phyloP scores from a whole-genome alignment of 2,329 filamentous ascomycete genomes.

The Coniosporium tulheliwenetii region DNA sequence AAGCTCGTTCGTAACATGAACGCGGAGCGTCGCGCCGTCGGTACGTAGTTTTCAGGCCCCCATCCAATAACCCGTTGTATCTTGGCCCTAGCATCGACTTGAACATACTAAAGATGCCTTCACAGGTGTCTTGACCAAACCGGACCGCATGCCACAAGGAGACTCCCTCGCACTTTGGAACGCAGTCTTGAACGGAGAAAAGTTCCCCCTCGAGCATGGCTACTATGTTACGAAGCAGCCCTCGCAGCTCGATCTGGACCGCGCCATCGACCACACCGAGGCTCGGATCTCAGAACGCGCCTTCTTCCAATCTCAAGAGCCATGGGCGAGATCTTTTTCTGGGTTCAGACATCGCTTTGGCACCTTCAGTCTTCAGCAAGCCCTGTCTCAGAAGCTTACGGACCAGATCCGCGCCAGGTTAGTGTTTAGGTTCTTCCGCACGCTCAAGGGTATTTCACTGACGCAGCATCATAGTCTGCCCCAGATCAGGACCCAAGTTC shows the following conservation, averaged over 20 bases:
- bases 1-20: slow-evolving; percentile 34
- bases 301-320: slow-evolving; percentile 30
- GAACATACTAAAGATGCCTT: too few relatives aligned
- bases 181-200: slow-evolving; percentile 44
- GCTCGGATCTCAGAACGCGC: slow-evolving; percentile 32
- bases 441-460: background rate
- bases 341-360: slow-evolving; percentile 33
- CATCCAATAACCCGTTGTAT: background rate
- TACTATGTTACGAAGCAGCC: slow-evolving; percentile 64
- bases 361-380: slow-evolving; percentile 31
- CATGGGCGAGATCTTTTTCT: slow-evolving; percentile 30
- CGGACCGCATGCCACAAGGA: slow-evolving; percentile 49
- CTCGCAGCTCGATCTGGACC: slow-evolving; percentile 33
- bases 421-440: too few relatives aligned
- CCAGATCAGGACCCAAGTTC: slow-evolving; percentile 26
- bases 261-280: slow-evolving; percentile 24
- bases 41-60: slow-evolving; percentile 8
- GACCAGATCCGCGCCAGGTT: slow-evolving; percentile 25
- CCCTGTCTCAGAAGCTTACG: slow-evolving; percentile 32
- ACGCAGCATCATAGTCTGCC: slow-evolving; percentile 19
- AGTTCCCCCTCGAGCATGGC: slow-evolving; percentile 51
- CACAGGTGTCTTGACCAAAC: slow-evolving; percentile 71
- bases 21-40: slow-evolving; percentile 27
- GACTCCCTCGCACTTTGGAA: slow-evolving; percentile 42
- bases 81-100: too few relatives aligned